Base-by-base conservation (phyloP, 2,329 filamentous ascomycete genomes). In the Metarhizium humberi region DNA sequence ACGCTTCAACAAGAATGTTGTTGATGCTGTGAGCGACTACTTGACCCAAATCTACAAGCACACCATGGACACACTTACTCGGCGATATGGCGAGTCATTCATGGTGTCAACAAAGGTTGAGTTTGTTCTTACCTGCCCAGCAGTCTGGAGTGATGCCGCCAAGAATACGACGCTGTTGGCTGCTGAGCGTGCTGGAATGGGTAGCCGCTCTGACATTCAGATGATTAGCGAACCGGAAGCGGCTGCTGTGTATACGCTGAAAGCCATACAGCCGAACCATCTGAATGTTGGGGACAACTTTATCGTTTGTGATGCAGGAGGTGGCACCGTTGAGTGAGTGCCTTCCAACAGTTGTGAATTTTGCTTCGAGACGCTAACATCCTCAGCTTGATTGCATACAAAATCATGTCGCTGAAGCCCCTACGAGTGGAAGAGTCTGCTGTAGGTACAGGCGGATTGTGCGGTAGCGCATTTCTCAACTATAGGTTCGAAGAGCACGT, bases 121-220 rank as follows among this genome's bases (percentile, higher is more conserved):
- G 58, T 92, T 89, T 62, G 87, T 92, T 51, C 75, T 94, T 55
- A 92, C 88, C 1, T 89, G 88, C 52, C 89, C 89, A 7, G 89
- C 89, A 7, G 87, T 92, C 7, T 94, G 89, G 89, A 89, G 84
- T 29, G 89, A 94, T 67, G 82, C 86, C 0, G 89, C 88, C n/a
- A 92, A 92, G 73, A 88, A 90, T 67, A 88, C 87, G 6, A 92
- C 88, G 2, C 71, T 91, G 51, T 81, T 87, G 65, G 89, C 88
- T 6, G 88, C 88, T 11, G 86, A 91, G 71, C 76, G 84, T 56
- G 89, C 88, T 0, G 89, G 88, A 3, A 90, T 92, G 85, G 88
- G 88, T 4, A 79, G 74, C 2, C 79, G 80, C 55, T 80, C 82
- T 45, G 81, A 87, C 55, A 82, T 92, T 59, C 85, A 88, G 71